Evolutionary conservation across 495 filamentous ascomycete species (phyloP), one percentile per base, ranked within the genome.

Genomic region (Delitschia confertaspora): DNA sequence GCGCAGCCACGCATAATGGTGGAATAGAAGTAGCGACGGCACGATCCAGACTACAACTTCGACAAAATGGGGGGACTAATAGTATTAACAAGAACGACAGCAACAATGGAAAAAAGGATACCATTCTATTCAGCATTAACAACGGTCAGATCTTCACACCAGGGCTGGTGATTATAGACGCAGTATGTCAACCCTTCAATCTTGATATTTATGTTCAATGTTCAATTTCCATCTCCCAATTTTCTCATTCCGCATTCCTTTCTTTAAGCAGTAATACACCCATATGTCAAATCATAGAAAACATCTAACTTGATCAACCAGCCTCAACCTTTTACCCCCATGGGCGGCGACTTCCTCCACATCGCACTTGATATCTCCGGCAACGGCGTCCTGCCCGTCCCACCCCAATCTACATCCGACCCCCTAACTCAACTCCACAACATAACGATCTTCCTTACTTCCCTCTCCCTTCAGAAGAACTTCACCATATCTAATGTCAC

Each of bases 401-500:
- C 74, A n/a, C 74, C 72, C 0, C 57, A 60, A 8, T 66, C 75
- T 47, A 63, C 62, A 6, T 54, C 65, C 3, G 54, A 57, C 38
- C 45, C 45, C 1, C 36, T 50, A 4, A 76, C 69, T 30, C 62
- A 60, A 42, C 74, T 83, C 45, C 71, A 75, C 62, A 72, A 73
- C 56, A 75, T 82, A 61, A 78, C 68, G 33, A 66, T 83, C 26
- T 82, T 83, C 60, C 67, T 83, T 19, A 81, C 70, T 42, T 79
- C 74, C 54, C 71, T 74, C 50, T 53, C 61, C 14, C 73, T 70
- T 10, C 71, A 69, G 24, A 70, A 69, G 45, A 83, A 82, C 59
- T 77, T 83, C 55, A 82, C 79, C 20, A 76, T 82, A 39, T 76
- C 73, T 27, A 82, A 82, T 58, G 77, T 75, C 37, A 65, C 69